These are phyloP conservation scores for Wallacemonas rigidus DNA, from an alignment of 208 protist species.

Conservation along the genomic window DNA sequence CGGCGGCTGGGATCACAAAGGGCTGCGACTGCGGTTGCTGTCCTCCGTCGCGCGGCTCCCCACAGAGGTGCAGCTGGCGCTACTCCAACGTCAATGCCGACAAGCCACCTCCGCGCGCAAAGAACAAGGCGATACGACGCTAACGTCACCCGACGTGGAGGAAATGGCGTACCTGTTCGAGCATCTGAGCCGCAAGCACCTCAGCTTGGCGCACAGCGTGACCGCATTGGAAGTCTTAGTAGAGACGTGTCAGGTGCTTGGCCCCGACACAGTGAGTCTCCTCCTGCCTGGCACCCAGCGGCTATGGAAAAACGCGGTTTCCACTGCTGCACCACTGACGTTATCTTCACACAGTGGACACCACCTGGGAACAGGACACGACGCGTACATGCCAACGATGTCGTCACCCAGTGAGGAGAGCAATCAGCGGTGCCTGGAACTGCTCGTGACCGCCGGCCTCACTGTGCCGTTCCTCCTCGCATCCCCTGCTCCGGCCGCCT, in stretches of 20 bases:
- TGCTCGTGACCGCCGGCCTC: neutral
- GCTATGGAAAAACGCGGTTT: neutral
- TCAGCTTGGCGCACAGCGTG: neutral
- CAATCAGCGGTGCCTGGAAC: conserved; percentile 1
- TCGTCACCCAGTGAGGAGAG: neutral
- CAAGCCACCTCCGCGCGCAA: neutral
- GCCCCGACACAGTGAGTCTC: neutral
- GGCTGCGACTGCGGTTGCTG: conserved; percentile 12
- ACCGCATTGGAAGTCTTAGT: neutral
- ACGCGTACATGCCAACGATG: too few relatives aligned
- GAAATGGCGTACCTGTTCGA: conserved; percentile 13
- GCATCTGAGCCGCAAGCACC: conserved; percentile 11
- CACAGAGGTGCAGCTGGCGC: conserved; percentile 10
- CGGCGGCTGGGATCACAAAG: neutral
- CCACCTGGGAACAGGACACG: too few relatives aligned
- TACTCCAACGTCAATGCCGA: conserved; percentile 3
- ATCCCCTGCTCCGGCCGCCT: neutral
- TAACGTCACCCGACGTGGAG: neutral
- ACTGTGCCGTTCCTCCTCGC: neutral
- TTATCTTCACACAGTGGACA: too few relatives aligned
- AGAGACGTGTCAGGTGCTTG: neutral
- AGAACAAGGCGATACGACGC: neutral
- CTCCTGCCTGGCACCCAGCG: neutral
- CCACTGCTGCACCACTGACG: neutral
- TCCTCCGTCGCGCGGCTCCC: neutral